Evolutionary conservation across 176 grass and related monocot genomes (phyloP).

Genomic region (Eremochloa ophiuroides): DNA sequence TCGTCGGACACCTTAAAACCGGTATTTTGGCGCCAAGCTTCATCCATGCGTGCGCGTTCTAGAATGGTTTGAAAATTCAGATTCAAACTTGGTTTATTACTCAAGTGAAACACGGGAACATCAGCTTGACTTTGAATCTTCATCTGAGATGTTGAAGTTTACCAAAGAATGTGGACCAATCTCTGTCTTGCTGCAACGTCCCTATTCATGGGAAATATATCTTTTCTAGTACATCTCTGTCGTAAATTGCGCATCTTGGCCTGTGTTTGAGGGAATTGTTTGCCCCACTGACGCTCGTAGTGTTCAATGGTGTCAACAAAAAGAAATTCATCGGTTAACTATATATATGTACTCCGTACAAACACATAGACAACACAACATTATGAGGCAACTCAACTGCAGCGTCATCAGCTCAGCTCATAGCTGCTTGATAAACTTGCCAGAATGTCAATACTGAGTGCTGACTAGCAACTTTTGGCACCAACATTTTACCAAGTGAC

Average conservation of each 20-base stretch:
- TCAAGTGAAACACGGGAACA: background rate
- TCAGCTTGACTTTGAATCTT: background rate
- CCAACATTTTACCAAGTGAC: background rate
- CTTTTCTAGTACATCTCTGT: background rate
- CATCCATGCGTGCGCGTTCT: background rate
- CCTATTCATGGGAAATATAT: background rate
- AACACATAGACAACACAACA: background rate
- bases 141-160: background rate
- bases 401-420: background rate
- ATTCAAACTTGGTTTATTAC: background rate
- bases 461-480: background rate
- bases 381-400: background rate
- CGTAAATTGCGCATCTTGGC: background rate
- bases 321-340: background rate
- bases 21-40: slow-evolving; percentile 12
- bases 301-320: background rate
- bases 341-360: no score
- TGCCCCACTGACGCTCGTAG: background rate
- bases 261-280: slow-evolving; percentile 16
- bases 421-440: background rate
- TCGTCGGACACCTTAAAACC: background rate
- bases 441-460: background rate
- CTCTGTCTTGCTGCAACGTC: background rate
- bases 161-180: background rate
- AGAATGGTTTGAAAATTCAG: slow-evolving; percentile 5